phyloP scores from a whole-genome alignment of 1,284 basidiomycete genomes.

The Apiotrichum veenhuisii region DNA sequence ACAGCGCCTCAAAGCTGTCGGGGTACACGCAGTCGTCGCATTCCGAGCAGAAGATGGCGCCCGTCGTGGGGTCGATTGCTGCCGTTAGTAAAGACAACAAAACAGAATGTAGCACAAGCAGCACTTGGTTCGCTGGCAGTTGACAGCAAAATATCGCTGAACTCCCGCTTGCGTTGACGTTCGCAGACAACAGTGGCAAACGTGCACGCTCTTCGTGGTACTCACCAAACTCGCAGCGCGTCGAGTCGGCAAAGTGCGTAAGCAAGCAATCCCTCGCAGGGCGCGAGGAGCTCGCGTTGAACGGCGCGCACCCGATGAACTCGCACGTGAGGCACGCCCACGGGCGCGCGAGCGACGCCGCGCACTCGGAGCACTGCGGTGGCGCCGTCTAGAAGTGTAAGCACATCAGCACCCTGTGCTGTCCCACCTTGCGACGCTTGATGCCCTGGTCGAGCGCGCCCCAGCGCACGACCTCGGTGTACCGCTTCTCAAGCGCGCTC shows the following conservation, averaged over 20 bases:
- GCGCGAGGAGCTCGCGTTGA: constrained; percentile 47
- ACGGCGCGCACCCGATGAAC: constrained; percentile 65
- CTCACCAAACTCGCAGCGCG: constrained; percentile 64
- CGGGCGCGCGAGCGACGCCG: constrained; percentile 60
- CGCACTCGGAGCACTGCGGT: constrained; percentile 65
- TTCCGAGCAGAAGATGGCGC: constrained; percentile 58
- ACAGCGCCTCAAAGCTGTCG: constrained; percentile 50
- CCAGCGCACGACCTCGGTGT: constrained; percentile 33
- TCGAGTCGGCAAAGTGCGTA: constrained; percentile 25
- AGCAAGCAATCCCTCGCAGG: constrained; percentile 52
- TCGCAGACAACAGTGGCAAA: background rate
- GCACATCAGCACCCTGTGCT: background rate
- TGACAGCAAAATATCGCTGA: too few relatives aligned
- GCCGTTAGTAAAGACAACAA: background rate
- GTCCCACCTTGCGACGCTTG: constrained; percentile 39
- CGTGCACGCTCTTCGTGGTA: too few relatives aligned
- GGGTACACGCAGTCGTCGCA: constrained; percentile 62
- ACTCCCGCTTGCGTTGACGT: too few relatives aligned
- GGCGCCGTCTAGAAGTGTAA: constrained; percentile 36
- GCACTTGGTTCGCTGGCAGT: too few relatives aligned
- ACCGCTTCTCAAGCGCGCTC: constrained; percentile 22
- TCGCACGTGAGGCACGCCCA: constrained; percentile 75
- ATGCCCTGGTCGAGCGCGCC: constrained; percentile 33
- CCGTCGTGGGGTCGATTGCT: constrained; percentile 61
- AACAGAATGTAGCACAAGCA: too few relatives aligned